Conservation (phyloP, 495 filamentous ascomycete species). For the Entonaema liquescens region DNA sequence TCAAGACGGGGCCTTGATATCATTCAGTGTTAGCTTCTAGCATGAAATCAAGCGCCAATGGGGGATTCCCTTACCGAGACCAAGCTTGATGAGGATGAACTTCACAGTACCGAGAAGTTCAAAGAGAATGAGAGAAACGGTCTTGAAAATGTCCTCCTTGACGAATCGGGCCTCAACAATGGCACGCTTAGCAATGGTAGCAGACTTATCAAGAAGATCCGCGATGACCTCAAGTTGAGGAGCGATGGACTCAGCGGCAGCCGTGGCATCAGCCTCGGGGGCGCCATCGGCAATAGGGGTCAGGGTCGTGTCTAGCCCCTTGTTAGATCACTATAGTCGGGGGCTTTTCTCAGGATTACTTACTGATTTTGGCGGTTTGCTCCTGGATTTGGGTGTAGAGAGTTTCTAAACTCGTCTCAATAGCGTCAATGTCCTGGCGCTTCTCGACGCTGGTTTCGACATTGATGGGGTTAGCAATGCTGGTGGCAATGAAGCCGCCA, state of each 20-base stretch:
- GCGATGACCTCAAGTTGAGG: conserved; percentile 49
- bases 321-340: conserved; percentile 4
- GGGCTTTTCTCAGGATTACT: conserved; percentile 6
- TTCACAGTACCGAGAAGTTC: conserved; percentile 51
- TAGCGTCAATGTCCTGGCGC: conserved; percentile 45
- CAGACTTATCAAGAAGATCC: conserved; percentile 44
- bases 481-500: conserved; percentile 45
- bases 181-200: conserved; percentile 45
- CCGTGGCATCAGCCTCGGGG: conserved; percentile 42
- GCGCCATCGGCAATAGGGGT: conserved; percentile 32
- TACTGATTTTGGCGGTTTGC: conserved; percentile 52
- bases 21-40: conserved; percentile 14
- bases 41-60: background rate
- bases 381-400: conserved; percentile 43
- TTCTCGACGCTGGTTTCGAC: conserved; percentile 41
- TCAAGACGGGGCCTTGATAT: conserved; percentile 45
- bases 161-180: conserved; percentile 38
- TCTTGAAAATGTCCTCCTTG: conserved; percentile 49
- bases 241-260: conserved; percentile 42
- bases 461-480: conserved; percentile 47
- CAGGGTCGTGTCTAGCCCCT: conserved; percentile 25
- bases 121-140: conserved; percentile 43
- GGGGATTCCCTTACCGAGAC: conserved; percentile 45
- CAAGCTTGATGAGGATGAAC: conserved; percentile 50
- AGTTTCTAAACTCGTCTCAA: conserved; percentile 40